Conservation (phyloP, 2,329 filamentous ascomycete species). For the Pestalotiopsis sp. region DNA sequence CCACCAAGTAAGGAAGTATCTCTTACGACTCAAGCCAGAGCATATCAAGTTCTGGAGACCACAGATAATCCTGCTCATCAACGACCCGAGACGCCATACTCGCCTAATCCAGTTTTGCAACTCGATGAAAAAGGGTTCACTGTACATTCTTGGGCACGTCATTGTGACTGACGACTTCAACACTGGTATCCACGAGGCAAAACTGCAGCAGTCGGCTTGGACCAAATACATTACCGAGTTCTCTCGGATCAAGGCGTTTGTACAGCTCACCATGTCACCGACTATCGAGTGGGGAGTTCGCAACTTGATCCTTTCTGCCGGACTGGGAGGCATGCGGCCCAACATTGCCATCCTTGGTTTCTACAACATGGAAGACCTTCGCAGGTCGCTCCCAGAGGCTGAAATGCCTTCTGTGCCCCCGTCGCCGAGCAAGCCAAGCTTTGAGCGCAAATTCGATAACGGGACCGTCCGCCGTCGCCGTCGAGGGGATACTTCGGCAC, state of each 20-base stretch:
- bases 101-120: slow-evolving; percentile 90
- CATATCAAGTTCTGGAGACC: slow-evolving; percentile 95
- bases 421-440: slow-evolving; percentile 36
- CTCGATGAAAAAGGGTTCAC: slow-evolving; percentile 81
- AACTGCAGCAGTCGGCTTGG: slow-evolving; percentile 80
- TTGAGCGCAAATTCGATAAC: slow-evolving; percentile 30
- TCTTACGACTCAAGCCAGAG: slow-evolving; percentile 80
- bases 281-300: slow-evolving; percentile 82
- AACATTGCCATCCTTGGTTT: slow-evolving; percentile 84
- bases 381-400: slow-evolving; percentile 58
- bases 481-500: slow-evolving; percentile 57
- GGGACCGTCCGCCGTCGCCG: slow-evolving; percentile 41
- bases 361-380: slow-evolving; percentile 78
- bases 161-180: slow-evolving; percentile 85
- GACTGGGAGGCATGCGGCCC: slow-evolving; percentile 84
- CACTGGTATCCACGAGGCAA: slow-evolving; percentile 77
- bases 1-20: slow-evolving; percentile 82
- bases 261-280: slow-evolving; percentile 83
- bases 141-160: slow-evolving; percentile 86
- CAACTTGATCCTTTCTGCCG: slow-evolving; percentile 80
- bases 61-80: slow-evolving; percentile 82
- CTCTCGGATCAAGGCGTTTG: slow-evolving; percentile 85
- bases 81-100: slow-evolving; percentile 79
- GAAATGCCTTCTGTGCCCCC: slow-evolving; percentile 55
- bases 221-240: slow-evolving; percentile 82